Evolutionary conservation across 306 rosid genomes (phyloP), one percentile per base, ranked within the genome.

Genomic region (Medicago lupulina): DNA sequence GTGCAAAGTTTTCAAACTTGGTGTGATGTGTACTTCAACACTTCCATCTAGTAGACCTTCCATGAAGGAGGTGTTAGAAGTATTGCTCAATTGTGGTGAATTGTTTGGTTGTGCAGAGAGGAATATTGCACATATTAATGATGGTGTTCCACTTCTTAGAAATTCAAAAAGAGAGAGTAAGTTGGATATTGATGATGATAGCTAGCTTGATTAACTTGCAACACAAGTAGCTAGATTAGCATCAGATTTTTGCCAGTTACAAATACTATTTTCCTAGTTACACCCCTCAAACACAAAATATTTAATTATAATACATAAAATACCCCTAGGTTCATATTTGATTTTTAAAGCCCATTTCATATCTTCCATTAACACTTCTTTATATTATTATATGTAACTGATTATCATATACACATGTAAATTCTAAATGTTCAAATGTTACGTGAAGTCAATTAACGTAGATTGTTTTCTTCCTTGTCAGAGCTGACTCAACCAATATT

Each of bases 21-120:
- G 97, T 6, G 54, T 90, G 38, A 49, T 60, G 60, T 95, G 98
- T 50, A 90, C 97, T 0, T 49, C 73, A 59, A 17, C 40, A 44
- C 75, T 71, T 59, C 96, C 98, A 4, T 38, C 79, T 44, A 17
- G 6, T 14, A 80, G 93, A 79, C 98, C 98, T 44, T 68, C 96
- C 85, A 95, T 95, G 97, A 80, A 82, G 68, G 88, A 85, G 60
- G 97, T 81, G 23, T 10, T 89, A 34, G 81, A 83, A 31, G n/a
- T 89, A 67, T 77, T 95, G 82, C 76, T 80, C 28, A 70, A 58
- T 11, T 74, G 62, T 50, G 50, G 55, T 6, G 81, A 83, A 9
- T 50, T 71, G 18, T 17, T 25, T 21, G 47, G 7, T 36, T 34
- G 1, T 19, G 43, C 63, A 40, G 88, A 81, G 57, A 88, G 70